Conservation (phyloP, 1,284 basidiomycete genomes). For the Pterula multifida region DNA sequence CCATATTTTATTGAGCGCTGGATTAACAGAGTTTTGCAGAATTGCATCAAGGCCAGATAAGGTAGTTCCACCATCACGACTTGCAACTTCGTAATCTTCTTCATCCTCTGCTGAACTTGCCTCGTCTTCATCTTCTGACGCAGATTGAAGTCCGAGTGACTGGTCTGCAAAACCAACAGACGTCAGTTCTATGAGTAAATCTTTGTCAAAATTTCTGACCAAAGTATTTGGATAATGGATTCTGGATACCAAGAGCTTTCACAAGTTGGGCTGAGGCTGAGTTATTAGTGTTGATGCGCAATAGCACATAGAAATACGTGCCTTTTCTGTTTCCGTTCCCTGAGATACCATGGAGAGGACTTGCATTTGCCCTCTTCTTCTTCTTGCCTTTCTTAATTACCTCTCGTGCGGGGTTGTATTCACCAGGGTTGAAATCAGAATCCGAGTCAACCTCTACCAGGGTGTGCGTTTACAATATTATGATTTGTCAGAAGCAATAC, state of each 20-base stretch:
- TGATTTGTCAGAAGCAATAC: not conserved
- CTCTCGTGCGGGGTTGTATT: not conserved
- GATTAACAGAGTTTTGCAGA: slow-evolving; percentile 12
- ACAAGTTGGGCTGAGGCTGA: not conserved
- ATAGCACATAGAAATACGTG: too few relatives aligned
- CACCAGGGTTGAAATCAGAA: slow-evolving; percentile 1
- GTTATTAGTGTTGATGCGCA: not conserved
- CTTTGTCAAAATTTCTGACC: not conserved
- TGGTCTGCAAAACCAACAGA: not conserved
- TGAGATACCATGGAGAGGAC: too few relatives aligned
- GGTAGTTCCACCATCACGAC: slow-evolving; percentile 5
- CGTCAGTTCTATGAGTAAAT: not conserved
- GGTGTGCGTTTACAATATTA: too few relatives aligned
- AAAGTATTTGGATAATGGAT: not conserved
- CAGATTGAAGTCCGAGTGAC: slow-evolving; percentile 29
- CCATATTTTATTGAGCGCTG: not conserved
- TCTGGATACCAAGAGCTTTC: not conserved
- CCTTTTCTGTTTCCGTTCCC: too few relatives aligned
- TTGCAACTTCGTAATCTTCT: slow-evolving; percentile 19
- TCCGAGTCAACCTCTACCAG: not conserved
- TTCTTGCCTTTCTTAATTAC: not conserved
- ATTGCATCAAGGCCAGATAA: slow-evolving; percentile 13
- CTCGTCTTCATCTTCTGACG: slow-evolving; percentile 33
- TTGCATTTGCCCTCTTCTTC: not conserved
- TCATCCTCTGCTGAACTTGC: slow-evolving; percentile 16